These are phyloP conservation scores for Alternaria arborescens DNA, from an alignment of 2,329 filamentous ascomycete genomes.

Conservation along the genomic window DNA sequence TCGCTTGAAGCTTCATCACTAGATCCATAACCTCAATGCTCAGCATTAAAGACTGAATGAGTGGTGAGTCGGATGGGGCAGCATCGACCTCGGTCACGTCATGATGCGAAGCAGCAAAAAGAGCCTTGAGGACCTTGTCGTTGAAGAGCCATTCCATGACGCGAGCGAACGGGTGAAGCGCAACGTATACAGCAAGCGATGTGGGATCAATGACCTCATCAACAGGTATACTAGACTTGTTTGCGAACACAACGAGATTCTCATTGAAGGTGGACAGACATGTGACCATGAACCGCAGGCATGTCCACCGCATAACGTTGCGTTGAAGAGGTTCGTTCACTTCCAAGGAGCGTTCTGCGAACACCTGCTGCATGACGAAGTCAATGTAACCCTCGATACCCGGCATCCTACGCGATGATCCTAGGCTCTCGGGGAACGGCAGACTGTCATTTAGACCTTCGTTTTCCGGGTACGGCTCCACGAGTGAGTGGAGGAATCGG, in stretches of 20 bases:
- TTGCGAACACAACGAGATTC: conserved; percentile 85
- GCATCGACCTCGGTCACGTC: conserved; percentile 75
- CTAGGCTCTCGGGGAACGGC: conserved; percentile 87
- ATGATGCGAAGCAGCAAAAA: conserved; percentile 83
- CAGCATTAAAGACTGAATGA: conserved; percentile 79
- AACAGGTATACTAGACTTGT: conserved; percentile 76
- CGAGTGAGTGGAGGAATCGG: conserved; percentile 75
- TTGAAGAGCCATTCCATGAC: conserved; percentile 99
- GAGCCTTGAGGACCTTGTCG: conserved; percentile 79
- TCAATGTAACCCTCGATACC: conserved; percentile 95
- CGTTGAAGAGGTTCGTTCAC: conserved; percentile 71
- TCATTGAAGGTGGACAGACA: conserved; percentile 93
- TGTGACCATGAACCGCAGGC: conserved; percentile 81
- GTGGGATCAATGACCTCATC: conserved; percentile 78
- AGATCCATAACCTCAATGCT: conserved; percentile 85
- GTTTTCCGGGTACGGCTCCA: conserved; percentile 70
- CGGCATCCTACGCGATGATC: conserved; percentile 77
- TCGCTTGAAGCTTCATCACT: conserved; percentile 86
- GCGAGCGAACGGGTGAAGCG: conserved; percentile 88
- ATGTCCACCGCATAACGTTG: conserved; percentile 77
- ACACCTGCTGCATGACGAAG: conserved; percentile 82
- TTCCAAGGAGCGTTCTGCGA: conserved; percentile 72
- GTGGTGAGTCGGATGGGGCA: conserved; percentile 77
- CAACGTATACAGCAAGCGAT: conserved; percentile 80
- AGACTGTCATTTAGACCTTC: conserved; percentile 75